A percentile compares a stretch with the other conserved stretches of the same genome.
Evolutionary conservation across 192 early-diverging fungal species (phyloP).

Genomic region (Gaertneriomyces semiglobifer): DNA sequence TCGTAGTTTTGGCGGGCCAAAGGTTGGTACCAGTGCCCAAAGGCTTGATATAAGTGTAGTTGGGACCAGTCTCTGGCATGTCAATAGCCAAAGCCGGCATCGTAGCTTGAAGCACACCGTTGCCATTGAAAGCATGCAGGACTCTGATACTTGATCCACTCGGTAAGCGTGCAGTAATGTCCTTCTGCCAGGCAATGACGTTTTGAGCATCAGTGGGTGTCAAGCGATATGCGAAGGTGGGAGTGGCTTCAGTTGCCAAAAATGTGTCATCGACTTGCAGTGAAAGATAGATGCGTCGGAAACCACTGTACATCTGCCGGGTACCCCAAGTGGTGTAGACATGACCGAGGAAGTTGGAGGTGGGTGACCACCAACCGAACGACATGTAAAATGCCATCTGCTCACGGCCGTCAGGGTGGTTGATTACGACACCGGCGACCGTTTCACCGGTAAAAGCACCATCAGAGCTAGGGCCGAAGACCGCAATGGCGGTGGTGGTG

Average conservation of each 20-base stretch:
- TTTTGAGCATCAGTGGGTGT: conserved; percentile 26
- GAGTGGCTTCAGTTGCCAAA: conserved; percentile 5
- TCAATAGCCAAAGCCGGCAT: conserved; percentile 10
- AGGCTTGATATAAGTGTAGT: conserved; percentile 34
- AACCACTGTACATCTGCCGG: conserved; percentile 40
- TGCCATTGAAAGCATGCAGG: conserved; percentile 44
- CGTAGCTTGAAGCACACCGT: conserved; percentile 33
- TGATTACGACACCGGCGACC: conserved; percentile 35
- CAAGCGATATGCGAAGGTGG: conserved; percentile 25
- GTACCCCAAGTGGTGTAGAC: conserved; percentile 48
- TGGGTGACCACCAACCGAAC: conserved; percentile 42
- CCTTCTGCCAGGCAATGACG: conserved; percentile 42
- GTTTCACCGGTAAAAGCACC: conserved; percentile 24
- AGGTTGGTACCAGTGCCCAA: conserved; percentile 34
- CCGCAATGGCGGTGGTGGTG: conserved; percentile 13
- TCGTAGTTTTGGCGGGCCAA: conserved; percentile 32
- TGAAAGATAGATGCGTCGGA: conserved; percentile 49
- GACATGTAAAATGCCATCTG: conserved; percentile 49
- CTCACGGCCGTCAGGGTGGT: conserved; percentile 28
- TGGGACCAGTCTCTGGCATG: conserved; percentile 12
- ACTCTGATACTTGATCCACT: conserved; percentile 37
- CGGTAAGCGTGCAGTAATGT: conserved; percentile 33
- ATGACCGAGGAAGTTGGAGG: conserved; percentile 30
- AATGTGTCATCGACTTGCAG: conserved; percentile 21
- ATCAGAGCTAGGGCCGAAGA: conserved; percentile 16